These are phyloP conservation scores for Tillandsia leiboldiana DNA, from an alignment of 176 grass and related monocot genomes.

Conservation along the genomic window DNA sequence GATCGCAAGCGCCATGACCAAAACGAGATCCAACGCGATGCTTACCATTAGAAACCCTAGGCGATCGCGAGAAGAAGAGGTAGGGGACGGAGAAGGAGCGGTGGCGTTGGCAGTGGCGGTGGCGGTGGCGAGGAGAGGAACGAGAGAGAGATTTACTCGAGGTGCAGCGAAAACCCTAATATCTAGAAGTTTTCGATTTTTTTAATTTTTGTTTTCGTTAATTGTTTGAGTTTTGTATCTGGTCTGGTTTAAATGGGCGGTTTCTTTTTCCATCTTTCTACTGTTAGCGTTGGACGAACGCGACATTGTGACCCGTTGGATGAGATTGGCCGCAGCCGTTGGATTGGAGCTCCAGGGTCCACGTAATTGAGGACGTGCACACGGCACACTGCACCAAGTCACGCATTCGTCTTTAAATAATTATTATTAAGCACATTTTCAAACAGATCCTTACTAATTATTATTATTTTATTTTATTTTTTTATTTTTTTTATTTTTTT, in stretches of 20 bases:
- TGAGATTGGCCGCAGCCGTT: neutral
- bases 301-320: neutral
- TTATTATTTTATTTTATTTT: too few relatives aligned
- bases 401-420: too few relatives aligned
- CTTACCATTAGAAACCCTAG: neutral
- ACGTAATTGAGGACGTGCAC: neutral
- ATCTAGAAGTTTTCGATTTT: neutral
- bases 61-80: neutral
- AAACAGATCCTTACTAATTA: too few relatives aligned
- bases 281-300: neutral
- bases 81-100: neutral
- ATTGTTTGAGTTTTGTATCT: neutral
- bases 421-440: too few relatives aligned
- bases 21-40: neutral
- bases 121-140: neutral
- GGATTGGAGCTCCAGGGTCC: neutral
- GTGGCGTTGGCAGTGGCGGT: neutral
- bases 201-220: neutral
- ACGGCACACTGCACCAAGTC: neutral
- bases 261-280: neutral
- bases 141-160: constrained; percentile 45
- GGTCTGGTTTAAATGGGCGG: too few relatives aligned
- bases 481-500: too few relatives aligned
- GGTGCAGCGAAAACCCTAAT: constrained; percentile 7
- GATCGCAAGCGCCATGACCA: neutral